Evolutionary conservation across 2,329 filamentous ascomycete species (phyloP), one percentile per base, ranked within the genome.

Genomic region (Apiospora hydei): DNA sequence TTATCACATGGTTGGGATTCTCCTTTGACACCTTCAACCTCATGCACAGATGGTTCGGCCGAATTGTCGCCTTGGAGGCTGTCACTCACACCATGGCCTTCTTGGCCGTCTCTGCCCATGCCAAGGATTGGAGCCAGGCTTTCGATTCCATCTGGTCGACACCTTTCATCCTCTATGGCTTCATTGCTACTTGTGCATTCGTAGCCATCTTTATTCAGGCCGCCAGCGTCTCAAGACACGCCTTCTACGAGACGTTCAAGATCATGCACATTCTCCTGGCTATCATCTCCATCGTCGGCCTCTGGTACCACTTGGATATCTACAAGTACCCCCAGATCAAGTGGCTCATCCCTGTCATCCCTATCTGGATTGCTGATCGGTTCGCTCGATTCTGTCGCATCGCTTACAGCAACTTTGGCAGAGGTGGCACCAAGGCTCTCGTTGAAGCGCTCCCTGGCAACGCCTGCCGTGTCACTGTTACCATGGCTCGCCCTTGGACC

Each of bases 21-120:
- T 93, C 92, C 4, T 96, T 95, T 81, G 93, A 96, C 81, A 94
- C 92, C 0, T 95, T 93, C 86, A 96, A 95, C 83, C 83, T 96
- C 73, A 85, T 95, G 72, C 93, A 96, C 82, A 89, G 93, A 74
- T 95, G 93, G 93, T 88, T 94, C 74, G 93, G 93, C 76, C 90
- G 93, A 51, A 93, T 95, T 73, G 92, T 93, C 38, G 87, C 92
- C 24, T 82, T 94, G 18, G 92, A 96, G 80, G 86, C 90, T 13
- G 76, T 95, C 53, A 84, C 88, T 43, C 93, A 95, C 82, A 90
- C 89, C 1, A 78, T 90, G 51, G 88, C 91, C 69, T 94, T 86
- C 82, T 86, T 89, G 74, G 82, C 84, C 26, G 81, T 83, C 14
- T 82, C 80, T 26, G 84, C 83, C 13, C 69, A 77, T 1, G 74